These are phyloP conservation scores for Fusarium nygamai DNA, from an alignment of 2,329 filamentous ascomycete species.

Conservation along the genomic window DNA sequence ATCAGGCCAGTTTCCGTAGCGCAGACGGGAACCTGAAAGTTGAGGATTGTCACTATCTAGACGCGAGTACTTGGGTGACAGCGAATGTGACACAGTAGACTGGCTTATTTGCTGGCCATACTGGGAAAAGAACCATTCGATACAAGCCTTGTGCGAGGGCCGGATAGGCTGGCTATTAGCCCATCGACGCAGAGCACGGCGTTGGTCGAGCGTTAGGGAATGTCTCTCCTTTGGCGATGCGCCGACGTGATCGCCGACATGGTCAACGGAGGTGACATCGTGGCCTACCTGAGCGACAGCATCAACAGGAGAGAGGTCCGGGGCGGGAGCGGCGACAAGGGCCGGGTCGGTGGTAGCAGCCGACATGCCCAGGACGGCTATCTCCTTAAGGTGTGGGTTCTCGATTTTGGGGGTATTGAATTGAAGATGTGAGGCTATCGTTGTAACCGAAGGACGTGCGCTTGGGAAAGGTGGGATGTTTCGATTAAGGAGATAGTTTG, in stretches of 20 bases:
- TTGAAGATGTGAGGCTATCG: constrained; percentile 48
- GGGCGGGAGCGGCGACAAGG: constrained; percentile 47
- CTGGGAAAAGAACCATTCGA: constrained; percentile 69
- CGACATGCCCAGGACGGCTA: constrained; percentile 48
- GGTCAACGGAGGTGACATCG: constrained; percentile 27
- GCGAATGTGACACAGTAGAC: constrained; percentile 70
- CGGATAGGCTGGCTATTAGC: constrained; percentile 65
- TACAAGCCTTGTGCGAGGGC: constrained; percentile 69
- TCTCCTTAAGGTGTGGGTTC: constrained; percentile 45
- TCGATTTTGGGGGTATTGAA: constrained; percentile 43
- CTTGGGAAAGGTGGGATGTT: constrained; percentile 46
- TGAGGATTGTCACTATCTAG: constrained; percentile 68
- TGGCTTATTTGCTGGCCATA: constrained; percentile 70
- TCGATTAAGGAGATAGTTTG: constrained; percentile 49
- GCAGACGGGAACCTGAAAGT: constrained; percentile 69
- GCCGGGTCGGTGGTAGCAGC: constrained; percentile 53
- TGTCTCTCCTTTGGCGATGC: constrained; percentile 60
- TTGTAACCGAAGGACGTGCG: constrained; percentile 52
- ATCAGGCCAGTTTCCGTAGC: constrained; percentile 72
- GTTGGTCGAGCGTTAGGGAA: constrained; percentile 70
- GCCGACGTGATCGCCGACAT: constrained; percentile 10
- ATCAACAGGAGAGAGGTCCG: constrained; percentile 43
- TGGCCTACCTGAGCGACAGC: constrained; percentile 34
- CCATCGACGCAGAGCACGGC: constrained; percentile 68
- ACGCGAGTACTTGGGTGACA: constrained; percentile 70